A percentile compares a stretch with the other conserved stretches of the same genome.
phyloP scores from a whole-genome alignment of 139 green algal genomes.

The Haematococcus sp. region DNA sequence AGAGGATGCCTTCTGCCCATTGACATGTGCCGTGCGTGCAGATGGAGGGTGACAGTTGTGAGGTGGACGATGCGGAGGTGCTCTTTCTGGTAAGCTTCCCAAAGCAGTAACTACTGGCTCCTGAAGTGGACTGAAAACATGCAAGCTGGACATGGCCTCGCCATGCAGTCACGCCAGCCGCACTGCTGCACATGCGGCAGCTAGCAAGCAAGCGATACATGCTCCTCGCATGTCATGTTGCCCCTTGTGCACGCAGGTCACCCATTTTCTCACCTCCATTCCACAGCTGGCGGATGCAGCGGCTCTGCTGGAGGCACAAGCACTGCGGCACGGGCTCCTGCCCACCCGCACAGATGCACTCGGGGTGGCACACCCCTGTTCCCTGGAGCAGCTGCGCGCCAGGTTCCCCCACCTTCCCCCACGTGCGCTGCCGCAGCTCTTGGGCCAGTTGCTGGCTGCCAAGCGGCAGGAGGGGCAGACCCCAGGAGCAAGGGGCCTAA shows the following conservation, averaged over 20 bases:
- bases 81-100: no score
- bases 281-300: constrained; percentile 46
- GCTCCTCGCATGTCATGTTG: no score
- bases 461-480: constrained; percentile 15
- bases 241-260: neutral
- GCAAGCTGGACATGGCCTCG: no score
- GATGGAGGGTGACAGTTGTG: no score
- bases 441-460: constrained; percentile 38
- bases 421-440: constrained; percentile 34
- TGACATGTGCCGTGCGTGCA: no score
- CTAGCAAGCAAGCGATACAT: no score
- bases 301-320: constrained; percentile 38
- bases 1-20: no score
- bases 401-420: constrained; percentile 28
- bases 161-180: no score
- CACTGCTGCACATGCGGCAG: no score
- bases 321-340: constrained; percentile 41
- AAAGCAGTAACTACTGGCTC: no score
- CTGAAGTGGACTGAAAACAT: no score
- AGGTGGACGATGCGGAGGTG: no score
- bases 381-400: neutral
- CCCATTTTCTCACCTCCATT: constrained; percentile 19
- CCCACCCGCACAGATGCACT: constrained; percentile 44
- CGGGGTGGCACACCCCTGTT: constrained; percentile 3
- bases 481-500: constrained; percentile 17